Evolutionary conservation across 768 basidiomycete genomes (phyloP).

Genomic region (Thelephora aurantiotincta): DNA sequence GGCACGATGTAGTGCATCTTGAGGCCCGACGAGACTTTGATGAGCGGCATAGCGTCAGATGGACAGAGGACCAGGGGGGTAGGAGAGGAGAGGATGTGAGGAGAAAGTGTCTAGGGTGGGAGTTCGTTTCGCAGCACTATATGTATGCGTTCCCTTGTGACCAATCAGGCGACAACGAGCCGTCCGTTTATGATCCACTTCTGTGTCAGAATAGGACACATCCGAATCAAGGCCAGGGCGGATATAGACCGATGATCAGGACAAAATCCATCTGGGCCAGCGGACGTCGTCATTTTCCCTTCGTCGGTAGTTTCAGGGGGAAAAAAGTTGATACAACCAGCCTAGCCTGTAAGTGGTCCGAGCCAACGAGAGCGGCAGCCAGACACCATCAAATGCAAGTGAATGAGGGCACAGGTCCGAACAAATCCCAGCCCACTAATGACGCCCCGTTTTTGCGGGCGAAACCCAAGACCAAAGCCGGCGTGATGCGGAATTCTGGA

Average conservation of each 20-base stretch:
- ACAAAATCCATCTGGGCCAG: too few relatives aligned
- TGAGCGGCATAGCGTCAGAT: background rate
- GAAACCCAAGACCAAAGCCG: too few relatives aligned
- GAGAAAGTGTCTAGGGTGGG: background rate
- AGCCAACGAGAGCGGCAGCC: too few relatives aligned
- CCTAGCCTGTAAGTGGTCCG: too few relatives aligned
- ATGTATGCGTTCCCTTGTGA: background rate
- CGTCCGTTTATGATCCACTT: background rate
- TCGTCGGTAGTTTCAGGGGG: too few relatives aligned
- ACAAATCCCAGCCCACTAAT: too few relatives aligned
- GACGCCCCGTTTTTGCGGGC: too few relatives aligned
- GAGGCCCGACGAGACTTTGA: background rate
- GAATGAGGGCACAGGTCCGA: too few relatives aligned
- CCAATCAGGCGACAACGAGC: background rate
- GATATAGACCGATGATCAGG: background rate
- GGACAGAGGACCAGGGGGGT: background rate
- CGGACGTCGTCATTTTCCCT: too few relatives aligned
- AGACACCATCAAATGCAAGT: too few relatives aligned
- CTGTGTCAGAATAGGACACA: background rate
- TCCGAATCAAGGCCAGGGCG: background rate
- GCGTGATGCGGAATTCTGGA: too few relatives aligned
- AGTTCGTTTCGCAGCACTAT: background rate
- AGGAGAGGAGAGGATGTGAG: background rate
- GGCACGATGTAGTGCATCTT: background rate
- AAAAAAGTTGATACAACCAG: too few relatives aligned